These are phyloP conservation scores for Suillus luteus DNA, from an alignment of 768 basidiomycete species.

Conservation along the genomic window DNA sequence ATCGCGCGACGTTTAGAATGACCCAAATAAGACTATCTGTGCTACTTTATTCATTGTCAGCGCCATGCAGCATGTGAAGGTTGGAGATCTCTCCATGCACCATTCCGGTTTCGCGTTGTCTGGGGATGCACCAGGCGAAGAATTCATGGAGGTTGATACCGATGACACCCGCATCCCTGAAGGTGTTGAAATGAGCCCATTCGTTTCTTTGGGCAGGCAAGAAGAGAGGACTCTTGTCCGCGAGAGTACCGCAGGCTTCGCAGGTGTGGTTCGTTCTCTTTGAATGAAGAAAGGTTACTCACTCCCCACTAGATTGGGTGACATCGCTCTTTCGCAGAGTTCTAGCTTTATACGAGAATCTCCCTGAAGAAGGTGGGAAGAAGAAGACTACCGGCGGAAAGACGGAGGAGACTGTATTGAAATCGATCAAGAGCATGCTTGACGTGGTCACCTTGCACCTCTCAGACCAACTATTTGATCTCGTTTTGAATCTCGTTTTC, in stretches of 20 bases:
- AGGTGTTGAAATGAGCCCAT: slow-evolving; percentile 42
- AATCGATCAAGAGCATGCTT: slow-evolving; percentile 76
- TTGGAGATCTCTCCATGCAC: slow-evolving; percentile 72
- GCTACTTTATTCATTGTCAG: slow-evolving; percentile 78
- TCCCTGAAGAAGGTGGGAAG: slow-evolving; percentile 93
- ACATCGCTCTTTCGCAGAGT: slow-evolving; percentile 75
- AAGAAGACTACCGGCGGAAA: slow-evolving; percentile 86
- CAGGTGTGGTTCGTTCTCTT: slow-evolving; percentile 47
- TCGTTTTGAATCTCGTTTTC: slow-evolving; percentile 80
- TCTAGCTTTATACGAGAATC: slow-evolving; percentile 83
- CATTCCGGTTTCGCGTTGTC: slow-evolving; percentile 57
- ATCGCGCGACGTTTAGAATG: slow-evolving; percentile 52
- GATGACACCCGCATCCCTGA: slow-evolving; percentile 51
- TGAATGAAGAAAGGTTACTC: neutral
- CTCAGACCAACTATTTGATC: slow-evolving; percentile 69
- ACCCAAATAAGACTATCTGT: slow-evolving; percentile 78
- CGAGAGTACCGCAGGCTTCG: slow-evolving; percentile 78
- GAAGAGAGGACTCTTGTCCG: slow-evolving; percentile 75
- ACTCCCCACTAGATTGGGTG: slow-evolving; percentile 66
- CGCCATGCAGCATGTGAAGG: slow-evolving; percentile 71
- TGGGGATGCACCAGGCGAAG: slow-evolving; percentile 54
- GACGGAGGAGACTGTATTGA: slow-evolving; percentile 73
- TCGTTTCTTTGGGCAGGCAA: slow-evolving; percentile 46
- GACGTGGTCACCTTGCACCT: slow-evolving; percentile 79
- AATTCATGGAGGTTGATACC: slow-evolving; percentile 54